Base-by-base conservation (phyloP, 2,329 filamentous ascomycete genomes). In the Zelopaecilomyces penicillatus region DNA sequence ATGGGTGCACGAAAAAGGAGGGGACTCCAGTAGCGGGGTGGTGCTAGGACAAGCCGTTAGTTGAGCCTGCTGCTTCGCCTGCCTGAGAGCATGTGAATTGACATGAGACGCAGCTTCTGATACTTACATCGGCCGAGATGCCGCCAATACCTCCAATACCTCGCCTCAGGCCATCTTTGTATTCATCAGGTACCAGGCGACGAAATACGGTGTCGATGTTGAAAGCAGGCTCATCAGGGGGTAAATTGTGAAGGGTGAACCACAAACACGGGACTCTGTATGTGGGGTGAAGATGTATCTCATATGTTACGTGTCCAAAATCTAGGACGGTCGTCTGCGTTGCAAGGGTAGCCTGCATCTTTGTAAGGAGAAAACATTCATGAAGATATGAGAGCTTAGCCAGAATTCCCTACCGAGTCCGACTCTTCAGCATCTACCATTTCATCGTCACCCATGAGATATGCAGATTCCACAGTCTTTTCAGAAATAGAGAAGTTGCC, bases 1-100 rank as follows among this genome's bases (percentile, higher is more conserved):
- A 97, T 27, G 93, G 91, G 67, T 98, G 93, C 55, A 97, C 76
- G 65, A 95, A 96, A 65, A 91, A 96, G 41, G 81, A 78, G 35
- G 89, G 87, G 47, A 82, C 65, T 43, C 84, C 85, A 46, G 82
- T 87, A 47, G 86, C 65, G 42, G 93, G 91, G 72, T 97, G 89
- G 64, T 94, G 82, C 80, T 91, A 66, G 56, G 52, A 45, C 46
- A 57, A 57, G 44, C 39, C 50, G 57, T 73, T 68, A 69, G 67
- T 68, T 53, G 55, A 57, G 60, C 57, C 59, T 56, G 48, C 55
- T 54, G 50, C 51, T 52, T 54, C 54, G 38, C 42, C 39, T n/a
- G 30, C 33, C 35, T 44, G 38, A 27, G 42, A 37, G 39, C 38
- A 41, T 51, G 57, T 53, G 55, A 37, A 50, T 61, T 61, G 55